Conservation (phyloP, 129 eudicot species). For the Gnaphalium uliginosum region DNA sequence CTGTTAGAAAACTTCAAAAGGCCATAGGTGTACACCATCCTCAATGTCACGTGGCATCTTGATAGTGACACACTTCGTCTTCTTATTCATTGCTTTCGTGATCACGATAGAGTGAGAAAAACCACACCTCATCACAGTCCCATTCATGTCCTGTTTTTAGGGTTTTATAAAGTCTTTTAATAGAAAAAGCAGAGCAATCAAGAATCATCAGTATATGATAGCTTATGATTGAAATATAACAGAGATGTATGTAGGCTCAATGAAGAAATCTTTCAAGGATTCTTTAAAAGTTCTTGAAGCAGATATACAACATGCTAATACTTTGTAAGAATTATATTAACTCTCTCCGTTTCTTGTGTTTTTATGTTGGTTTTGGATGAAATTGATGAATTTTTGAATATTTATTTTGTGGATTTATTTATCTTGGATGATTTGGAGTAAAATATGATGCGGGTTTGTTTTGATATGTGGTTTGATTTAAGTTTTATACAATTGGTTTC, state of each 20-base stretch:
- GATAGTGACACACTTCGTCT: conserved; percentile 37
- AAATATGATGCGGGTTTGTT: conserved; percentile 19
- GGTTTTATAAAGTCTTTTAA: conserved; percentile 10
- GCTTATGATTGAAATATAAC: conserved; percentile 4
- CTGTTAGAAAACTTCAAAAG: conserved; percentile 15
- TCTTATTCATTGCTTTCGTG: conserved; percentile 20
- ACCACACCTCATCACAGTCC: neutral
- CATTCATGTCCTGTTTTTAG: conserved; percentile 1
- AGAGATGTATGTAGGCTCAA: conserved; percentile 44
- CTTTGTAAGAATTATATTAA: conserved; percentile 39
- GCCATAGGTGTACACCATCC: conserved; percentile 21
- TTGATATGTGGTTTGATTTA: neutral
- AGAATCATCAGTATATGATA: neutral
- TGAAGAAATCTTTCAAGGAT: conserved; percentile 70
- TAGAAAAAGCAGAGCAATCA: conserved; percentile 12
- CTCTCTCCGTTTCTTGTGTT: neutral
- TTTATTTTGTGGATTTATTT: conserved; percentile 2
- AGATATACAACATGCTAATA: conserved; percentile 84
- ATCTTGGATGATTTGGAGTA: conserved; percentile 10
- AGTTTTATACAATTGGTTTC: neutral
- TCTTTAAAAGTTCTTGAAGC: conserved; percentile 80
- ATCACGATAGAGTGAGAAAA: conserved; percentile 26
- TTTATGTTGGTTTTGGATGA: neutral
- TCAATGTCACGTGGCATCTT: conserved; percentile 41
- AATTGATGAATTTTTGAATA: neutral